Evolutionary conservation across 306 rosid species (phyloP), one percentile per base, ranked within the genome.

Genomic region (Cucurbita moschata): DNA sequence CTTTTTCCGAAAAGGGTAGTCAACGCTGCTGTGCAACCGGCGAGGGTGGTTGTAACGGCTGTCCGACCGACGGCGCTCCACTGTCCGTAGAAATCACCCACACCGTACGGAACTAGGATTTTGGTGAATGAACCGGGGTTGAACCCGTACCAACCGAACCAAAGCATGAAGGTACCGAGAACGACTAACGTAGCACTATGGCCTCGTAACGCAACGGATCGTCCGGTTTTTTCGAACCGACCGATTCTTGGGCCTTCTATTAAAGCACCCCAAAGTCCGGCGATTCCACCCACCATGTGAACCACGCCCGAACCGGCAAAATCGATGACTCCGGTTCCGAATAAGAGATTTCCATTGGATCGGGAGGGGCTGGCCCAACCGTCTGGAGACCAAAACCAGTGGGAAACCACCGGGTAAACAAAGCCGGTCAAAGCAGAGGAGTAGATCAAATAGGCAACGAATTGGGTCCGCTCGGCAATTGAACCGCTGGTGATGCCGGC

Each of bases 401-500:
- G 75, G 8, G 75, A 71, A 2, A 71, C 75, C 11, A 71, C 62
- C 15, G 75, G 75, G 49, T 71, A 71, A 6, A 71, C 75, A 18
- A 71, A 71, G 7, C 75, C 75, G 62, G 75, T 71, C 19, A 71
- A 35, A 38, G 37, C 60, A 6, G 75, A 52, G 35, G 75, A 71
- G 62, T 71, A 71, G 57, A 71, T 71, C 60, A 71, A 37, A 26
- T 68, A 68, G 38, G 73, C 73, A 3, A 68, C 73, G 40, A 68
- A 68, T 30, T 68, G 73, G 56, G 75, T 71, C 7, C 75, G 62
- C 35, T 71, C 75, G 8, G 75, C 75, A 10, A 71, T 71, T 0
- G 75, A 71, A 7, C 75, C 75, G 49, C 75, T 71, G 50, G 75
- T 71, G 60, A 71, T 71, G 18, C 75, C 75, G 37, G 75, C 75